Conservation (phyloP, 495 filamentous ascomycete genomes). For the Podospora pseudocomata region DNA sequence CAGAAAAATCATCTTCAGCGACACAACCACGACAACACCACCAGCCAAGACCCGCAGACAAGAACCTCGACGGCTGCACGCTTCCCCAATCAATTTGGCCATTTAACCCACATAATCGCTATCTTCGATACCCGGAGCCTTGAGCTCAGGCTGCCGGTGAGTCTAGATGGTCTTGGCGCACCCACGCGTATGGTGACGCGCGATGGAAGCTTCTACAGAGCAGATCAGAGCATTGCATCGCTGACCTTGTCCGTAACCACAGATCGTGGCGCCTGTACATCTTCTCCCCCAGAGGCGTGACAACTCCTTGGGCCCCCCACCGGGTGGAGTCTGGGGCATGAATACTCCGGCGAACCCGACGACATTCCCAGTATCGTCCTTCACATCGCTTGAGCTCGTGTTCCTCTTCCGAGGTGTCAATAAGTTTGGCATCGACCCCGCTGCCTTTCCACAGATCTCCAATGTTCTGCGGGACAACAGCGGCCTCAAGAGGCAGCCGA, state of each 20-base stretch:
- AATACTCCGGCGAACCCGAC: conserved; percentile 46
- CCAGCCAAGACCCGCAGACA: not conserved
- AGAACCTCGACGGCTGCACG: conserved; percentile 14
- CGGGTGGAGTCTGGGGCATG: conserved; percentile 55
- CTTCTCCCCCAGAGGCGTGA: conserved; percentile 43
- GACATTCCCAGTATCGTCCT: conserved; percentile 35
- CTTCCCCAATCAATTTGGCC: conserved; percentile 1
- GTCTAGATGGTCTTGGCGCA: conserved; percentile 15
- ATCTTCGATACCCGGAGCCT: conserved; percentile 17
- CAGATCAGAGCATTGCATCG: not conserved
- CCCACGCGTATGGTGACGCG: not conserved
- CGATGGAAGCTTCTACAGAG: not conserved
- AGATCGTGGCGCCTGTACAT: conserved; percentile 53
- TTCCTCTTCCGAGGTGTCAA: conserved; percentile 84
- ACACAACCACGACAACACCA: not conserved
- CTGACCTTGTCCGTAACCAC: not conserved
- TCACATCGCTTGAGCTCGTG: conserved; percentile 83
- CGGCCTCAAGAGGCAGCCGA: conserved; percentile 61
- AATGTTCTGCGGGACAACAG: conserved; percentile 66
- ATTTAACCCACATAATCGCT: conserved; percentile 1
- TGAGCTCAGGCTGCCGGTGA: conserved; percentile 28
- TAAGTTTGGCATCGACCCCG: conserved; percentile 57
- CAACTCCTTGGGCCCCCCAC: conserved; percentile 54
- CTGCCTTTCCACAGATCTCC: conserved; percentile 70
- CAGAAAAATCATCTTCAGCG: conserved; percentile 26